Conservation (phyloP, 2,329 filamentous ascomycete genomes). For the Plectosphaerella cucumerina region DNA sequence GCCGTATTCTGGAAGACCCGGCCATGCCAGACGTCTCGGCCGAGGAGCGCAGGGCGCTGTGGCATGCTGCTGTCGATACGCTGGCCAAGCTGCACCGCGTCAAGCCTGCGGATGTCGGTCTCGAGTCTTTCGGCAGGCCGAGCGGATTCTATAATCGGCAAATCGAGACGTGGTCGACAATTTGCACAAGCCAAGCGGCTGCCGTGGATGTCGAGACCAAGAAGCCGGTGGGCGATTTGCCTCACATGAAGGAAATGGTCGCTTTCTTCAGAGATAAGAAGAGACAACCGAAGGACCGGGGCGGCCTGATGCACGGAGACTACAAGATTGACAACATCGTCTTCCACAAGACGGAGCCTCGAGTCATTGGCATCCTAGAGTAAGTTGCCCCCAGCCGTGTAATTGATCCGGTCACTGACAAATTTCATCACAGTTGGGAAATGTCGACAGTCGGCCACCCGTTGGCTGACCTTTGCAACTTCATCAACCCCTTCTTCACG, state of each 20-base stretch:
- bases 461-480: slow-evolving; percentile 82
- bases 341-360: slow-evolving; percentile 83
- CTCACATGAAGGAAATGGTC: slow-evolving; percentile 77
- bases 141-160: slow-evolving; percentile 82
- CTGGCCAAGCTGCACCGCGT: slow-evolving; percentile 83
- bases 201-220: slow-evolving; percentile 74
- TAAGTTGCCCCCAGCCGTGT: slow-evolving; percentile 31
- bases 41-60: slow-evolving; percentile 72
- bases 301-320: slow-evolving; percentile 84
- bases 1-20: slow-evolving; percentile 88
- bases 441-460: slow-evolving; percentile 98
- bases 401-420: not conserved
- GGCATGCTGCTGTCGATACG: slow-evolving; percentile 78
- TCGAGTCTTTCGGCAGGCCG: slow-evolving; percentile 69
- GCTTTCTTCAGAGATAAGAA: slow-evolving; percentile 67
- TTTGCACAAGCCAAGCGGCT: slow-evolving; percentile 73
- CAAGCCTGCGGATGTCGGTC: slow-evolving; percentile 58
- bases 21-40: slow-evolving; percentile 67
- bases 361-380: slow-evolving; percentile 90
- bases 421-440: slow-evolving; percentile 65
- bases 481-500: slow-evolving; percentile 44
- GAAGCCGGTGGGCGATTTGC: slow-evolving; percentile 73
- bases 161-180: slow-evolving; percentile 74
- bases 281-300: slow-evolving; percentile 72
- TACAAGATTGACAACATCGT: slow-evolving; percentile 93